Evolutionary conservation across 345 rosid genomes (phyloP), one percentile per base, ranked within the genome.

Genomic region (Acer negundo): DNA sequence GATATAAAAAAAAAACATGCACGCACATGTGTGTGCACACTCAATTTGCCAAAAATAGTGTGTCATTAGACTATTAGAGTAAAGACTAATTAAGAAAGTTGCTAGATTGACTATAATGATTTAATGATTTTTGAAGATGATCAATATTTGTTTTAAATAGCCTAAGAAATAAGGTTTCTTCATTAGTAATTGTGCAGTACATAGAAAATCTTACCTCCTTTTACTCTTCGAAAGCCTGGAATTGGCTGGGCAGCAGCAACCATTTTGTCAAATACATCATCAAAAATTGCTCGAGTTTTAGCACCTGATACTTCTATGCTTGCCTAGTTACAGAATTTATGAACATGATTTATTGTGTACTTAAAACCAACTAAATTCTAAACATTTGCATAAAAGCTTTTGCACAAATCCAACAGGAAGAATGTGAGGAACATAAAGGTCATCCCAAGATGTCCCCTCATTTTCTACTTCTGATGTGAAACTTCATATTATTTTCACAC

Each of bases 221-320:
- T 93, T 69, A 82, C 96, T 86, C 96, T 87, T 72, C 99, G 91
- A 78, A 95, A 95, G 24, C 99, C 98, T 0, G 98, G 99, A 70
- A 93, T 95, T 72, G 99, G 99, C 87, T 95, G 99, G 24, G 98
- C 98, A 26, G 90, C 99, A 73, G 93, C 97, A 35, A 93, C 98
- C 96, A 95, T 92, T 88, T 86, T 91, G 69, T 88, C 84, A 68
- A 95, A 95, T n/a, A 90, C 94, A 59, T 79, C 51, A 76, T 91
- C 81, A 56, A 89, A 95, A 40, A 84, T 83, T 53, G 86, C 89
- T 83, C 84, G 86, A 68, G 97, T 95, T 83, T 82, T 91, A 69
- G 86, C 82, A 61, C 96, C 94, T 10, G 90, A 83, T 44, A 93
- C 87, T 84, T 91, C 86, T 31, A 92, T 85, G 26, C 87, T 87